These are phyloP conservation scores for Salix koriyanagi DNA, from an alignment of 345 rosid genomes.

Conservation along the genomic window DNA sequence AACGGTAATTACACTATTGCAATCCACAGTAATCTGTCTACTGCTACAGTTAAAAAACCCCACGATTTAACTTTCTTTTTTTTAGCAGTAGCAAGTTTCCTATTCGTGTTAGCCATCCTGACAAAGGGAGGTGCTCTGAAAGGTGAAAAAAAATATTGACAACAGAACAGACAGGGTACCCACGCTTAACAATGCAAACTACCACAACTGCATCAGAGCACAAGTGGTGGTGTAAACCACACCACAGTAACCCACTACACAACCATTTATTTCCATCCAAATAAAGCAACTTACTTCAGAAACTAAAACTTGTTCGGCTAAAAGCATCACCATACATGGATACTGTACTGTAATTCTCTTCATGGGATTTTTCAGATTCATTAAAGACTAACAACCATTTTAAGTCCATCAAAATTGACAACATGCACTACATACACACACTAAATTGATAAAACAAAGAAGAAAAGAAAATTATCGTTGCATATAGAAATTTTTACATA, in stretches of 20 bases:
- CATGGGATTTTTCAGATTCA: not conserved
- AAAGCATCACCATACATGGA: not conserved
- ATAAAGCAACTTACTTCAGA: not conserved
- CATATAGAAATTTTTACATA: constrained; percentile 28
- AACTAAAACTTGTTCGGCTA: not conserved
- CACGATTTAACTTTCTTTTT: too few relatives aligned
- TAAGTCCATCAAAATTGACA: not conserved
- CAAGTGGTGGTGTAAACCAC: not conserved
- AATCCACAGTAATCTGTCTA: too few relatives aligned
- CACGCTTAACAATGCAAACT: not conserved
- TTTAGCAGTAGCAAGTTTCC: not conserved
- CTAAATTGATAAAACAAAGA: not conserved
- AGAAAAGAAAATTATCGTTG: not conserved
- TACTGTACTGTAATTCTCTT: not conserved
- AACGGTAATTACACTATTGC: too few relatives aligned
- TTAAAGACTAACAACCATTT: not conserved
- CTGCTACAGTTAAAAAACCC: too few relatives aligned
- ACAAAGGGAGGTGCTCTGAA: not conserved
- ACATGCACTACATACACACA: not conserved
- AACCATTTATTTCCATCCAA: not conserved
- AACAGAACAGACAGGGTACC: not conserved
- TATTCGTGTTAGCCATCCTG: not conserved
- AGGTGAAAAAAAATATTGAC: not conserved
- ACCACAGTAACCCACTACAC: not conserved
- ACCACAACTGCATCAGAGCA: not conserved